Base-by-base conservation (phyloP, 805 yeast species). In the Metschnikowia baotianmanensis region DNA sequence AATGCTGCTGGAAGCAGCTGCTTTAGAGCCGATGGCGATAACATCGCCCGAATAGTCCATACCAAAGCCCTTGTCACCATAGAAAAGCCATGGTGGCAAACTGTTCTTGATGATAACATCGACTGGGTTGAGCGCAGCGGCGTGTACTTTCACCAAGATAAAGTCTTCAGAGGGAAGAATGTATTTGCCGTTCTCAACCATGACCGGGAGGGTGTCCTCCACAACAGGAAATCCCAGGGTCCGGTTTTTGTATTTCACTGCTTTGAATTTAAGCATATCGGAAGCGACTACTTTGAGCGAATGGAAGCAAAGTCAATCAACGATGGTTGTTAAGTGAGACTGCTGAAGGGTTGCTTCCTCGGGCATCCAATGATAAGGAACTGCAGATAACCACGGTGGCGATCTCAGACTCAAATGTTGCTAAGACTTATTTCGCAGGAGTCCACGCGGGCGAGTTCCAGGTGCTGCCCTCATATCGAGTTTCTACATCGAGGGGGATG, bases 91-190 rank as follows among this genome's bases (percentile, higher is more conserved):
- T 6, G 50, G 37, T 3, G 25, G 29, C 4, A 55, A 47, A 3
- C 54, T 28, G 16, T 50, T 43, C 28, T 59, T 50, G 38, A 63
- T 26, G 15, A 58, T 31, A 16, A 54, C 18, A 38, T 66, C 71
- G 12, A 63, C 53, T 2, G 69, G 70, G 40, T 66, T 66, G 40
- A 66, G 57, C 1, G 67, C 58, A 5, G 61, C 64, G 10, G 59
- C 42, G 26, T 55, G 58, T 19, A 64, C 55, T 43, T 66, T 65
- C 18, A 66, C 56, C 38, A 66, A 51, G 15, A 62, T 50, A 17
- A 56, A 40, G 35, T 52, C 36, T 5, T 46, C 35, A 6, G 46
- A 39, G 2, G 50, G 50, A 7, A 46, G 38, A 11, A n/a, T 40
- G 41, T 40, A 43, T 21, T 22, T 16, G 20, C 50, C 50, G 22